Evolutionary conservation across 169 alveolate genomes (phyloP).

Genomic region (Eimeria tenella): DNA sequence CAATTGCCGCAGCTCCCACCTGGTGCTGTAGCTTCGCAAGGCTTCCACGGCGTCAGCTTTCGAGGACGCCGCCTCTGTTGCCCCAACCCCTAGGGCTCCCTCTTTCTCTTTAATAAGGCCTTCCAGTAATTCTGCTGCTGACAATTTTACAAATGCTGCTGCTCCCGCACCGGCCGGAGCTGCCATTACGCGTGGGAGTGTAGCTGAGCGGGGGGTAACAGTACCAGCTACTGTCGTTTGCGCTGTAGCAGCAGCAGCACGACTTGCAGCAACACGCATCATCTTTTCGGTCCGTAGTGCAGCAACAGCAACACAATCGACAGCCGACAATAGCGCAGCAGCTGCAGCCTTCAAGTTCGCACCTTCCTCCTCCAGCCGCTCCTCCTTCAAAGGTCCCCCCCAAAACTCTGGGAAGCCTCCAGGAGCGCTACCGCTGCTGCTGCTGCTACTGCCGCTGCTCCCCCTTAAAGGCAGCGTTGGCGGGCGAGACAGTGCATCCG

Average conservation of each 20-base stretch:
- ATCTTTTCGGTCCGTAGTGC: slow-evolving; percentile 36
- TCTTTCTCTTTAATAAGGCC: slow-evolving; percentile 18
- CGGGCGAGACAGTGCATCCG: slow-evolving; percentile 16
- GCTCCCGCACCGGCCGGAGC: not conserved
- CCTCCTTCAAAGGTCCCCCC: slow-evolving; percentile 24
- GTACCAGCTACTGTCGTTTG: slow-evolving; percentile 2
- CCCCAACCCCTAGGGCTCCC: not conserved
- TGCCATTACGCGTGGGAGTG: not conserved
- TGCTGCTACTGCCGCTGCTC: slow-evolving; percentile 10
- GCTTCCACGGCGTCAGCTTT: not conserved
- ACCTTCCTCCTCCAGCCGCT: slow-evolving; percentile 43
- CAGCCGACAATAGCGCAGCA: slow-evolving; percentile 65
- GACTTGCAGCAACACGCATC: not conserved
- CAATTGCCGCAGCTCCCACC: slow-evolving; percentile 31
- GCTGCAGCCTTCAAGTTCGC: slow-evolving; percentile 51
- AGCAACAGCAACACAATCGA: slow-evolving; percentile 65
- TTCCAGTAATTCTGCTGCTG: slow-evolving; percentile 34
- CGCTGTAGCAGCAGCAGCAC: slow-evolving; percentile 50
- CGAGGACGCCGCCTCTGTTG: not conserved
- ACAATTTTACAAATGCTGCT: not conserved
- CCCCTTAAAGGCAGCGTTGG: not conserved
- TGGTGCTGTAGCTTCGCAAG: not conserved
- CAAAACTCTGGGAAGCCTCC: slow-evolving; percentile 29
- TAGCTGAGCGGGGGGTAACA: not conserved
- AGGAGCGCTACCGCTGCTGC: slow-evolving; percentile 11